These are phyloP conservation scores for Zangia roseola DNA, from an alignment of 768 basidiomycete species.

Conservation along the genomic window DNA sequence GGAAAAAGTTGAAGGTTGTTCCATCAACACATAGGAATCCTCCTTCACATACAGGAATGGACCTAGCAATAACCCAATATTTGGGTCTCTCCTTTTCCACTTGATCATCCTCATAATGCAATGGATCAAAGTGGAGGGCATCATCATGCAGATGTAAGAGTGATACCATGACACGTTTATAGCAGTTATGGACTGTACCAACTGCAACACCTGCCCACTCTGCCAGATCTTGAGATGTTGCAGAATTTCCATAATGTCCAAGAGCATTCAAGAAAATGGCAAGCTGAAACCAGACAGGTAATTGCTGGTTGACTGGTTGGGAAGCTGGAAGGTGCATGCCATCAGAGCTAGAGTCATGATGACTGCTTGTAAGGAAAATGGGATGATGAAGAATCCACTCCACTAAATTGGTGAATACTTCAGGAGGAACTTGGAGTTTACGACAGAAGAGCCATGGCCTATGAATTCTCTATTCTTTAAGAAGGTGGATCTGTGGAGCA, in stretches of 20 bases:
- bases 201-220: no score
- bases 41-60: not conserved
- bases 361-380: conserved; percentile 17
- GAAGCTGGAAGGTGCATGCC: not conserved
- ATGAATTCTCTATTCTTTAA: conserved; percentile 7
- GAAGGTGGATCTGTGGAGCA: conserved; percentile 12
- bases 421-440: conserved; percentile 27
- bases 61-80: not conserved
- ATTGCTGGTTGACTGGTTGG: conserved; percentile 16
- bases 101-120: not conserved
- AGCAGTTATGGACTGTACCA: no score
- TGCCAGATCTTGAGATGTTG: no score
- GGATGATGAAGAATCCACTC: conserved; percentile 21
- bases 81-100: not conserved
- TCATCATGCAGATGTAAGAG: no score
- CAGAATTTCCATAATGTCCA: no score
- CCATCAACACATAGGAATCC: conserved; percentile 13
- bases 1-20: conserved; percentile 10
- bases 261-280: conserved; percentile 17
- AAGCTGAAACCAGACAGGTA: conserved; percentile 29
- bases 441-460: conserved; percentile 21
- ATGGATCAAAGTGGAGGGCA: not conserved
- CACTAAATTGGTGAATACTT: conserved; percentile 23
- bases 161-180: no score
- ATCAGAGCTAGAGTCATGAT: conserved; percentile 4